A percentile compares a stretch with the other conserved stretches of the same genome.
Conservation (phyloP, 768 basidiomycete species). For the Tylopilus plumbeoviolaceoides region DNA sequence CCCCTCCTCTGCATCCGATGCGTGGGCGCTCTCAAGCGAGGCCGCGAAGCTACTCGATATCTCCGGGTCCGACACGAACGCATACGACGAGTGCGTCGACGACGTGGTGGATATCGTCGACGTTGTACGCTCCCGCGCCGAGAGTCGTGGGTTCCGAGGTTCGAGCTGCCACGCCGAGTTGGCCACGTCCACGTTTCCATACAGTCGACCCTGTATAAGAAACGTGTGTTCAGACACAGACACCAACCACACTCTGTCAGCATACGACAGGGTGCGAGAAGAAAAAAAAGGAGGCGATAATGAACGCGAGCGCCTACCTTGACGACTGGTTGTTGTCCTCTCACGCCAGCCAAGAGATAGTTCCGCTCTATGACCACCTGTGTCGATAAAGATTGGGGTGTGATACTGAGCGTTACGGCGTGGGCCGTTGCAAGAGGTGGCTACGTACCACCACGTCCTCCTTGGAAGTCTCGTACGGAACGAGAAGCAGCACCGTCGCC, state of each 20-base stretch:
- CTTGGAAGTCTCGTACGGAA: slow-evolving; percentile 66
- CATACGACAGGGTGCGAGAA: not conserved
- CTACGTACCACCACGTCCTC: slow-evolving; percentile 64
- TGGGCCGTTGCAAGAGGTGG: not conserved
- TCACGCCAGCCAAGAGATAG: slow-evolving; percentile 69
- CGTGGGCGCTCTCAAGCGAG: slow-evolving; percentile 69
- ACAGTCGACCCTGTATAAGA: slow-evolving; percentile 59
- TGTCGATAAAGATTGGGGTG: not conserved
- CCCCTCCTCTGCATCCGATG: slow-evolving; percentile 68
- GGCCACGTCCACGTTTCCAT: slow-evolving; percentile 60
- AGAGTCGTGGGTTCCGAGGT: slow-evolving; percentile 48
- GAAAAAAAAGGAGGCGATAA: not conserved
- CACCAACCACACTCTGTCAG: not conserved
- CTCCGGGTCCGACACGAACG: slow-evolving; percentile 79
- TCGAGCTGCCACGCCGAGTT: slow-evolving; percentile 81
- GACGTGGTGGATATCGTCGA: slow-evolving; percentile 72
- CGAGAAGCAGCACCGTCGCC: slow-evolving; percentile 74
- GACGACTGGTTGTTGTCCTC: slow-evolving; percentile 63
- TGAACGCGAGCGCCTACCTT: slow-evolving; percentile 47
- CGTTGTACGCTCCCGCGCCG: slow-evolving; percentile 66
- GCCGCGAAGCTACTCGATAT: slow-evolving; percentile 83
- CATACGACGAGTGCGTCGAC: slow-evolving; percentile 78
- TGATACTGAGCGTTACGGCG: slow-evolving; percentile 1
- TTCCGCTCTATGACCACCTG: slow-evolving; percentile 73
- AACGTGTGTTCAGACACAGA: not conserved